Conservation (phyloP, 2,329 filamentous ascomycete genomes). For the Periglandula ipomoeae region DNA sequence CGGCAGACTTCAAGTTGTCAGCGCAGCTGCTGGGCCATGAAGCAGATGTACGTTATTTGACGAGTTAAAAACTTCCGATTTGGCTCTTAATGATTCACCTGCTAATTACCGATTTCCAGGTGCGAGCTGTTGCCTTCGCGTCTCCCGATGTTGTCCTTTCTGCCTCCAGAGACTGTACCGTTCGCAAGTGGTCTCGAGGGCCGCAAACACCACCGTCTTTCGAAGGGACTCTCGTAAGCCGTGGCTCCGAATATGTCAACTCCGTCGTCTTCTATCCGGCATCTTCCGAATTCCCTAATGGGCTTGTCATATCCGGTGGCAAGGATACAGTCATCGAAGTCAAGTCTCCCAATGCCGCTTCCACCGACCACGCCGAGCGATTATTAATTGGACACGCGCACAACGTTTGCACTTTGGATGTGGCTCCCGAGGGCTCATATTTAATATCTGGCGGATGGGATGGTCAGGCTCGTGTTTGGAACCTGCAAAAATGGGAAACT, state of each 20-base stretch:
- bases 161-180: conserved; percentile 83
- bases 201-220: conserved; percentile 59
- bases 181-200: conserved; percentile 72
- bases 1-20: conserved; percentile 84
- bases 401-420: conserved; percentile 83
- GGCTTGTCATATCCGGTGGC: conserved; percentile 78
- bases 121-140: conserved; percentile 77
- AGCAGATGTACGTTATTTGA: conserved; percentile 65
- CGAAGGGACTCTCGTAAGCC: conserved; percentile 67
- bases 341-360: conserved; percentile 56
- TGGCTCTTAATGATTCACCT: background rate
- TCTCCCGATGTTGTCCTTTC: conserved; percentile 65
- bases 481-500: conserved; percentile 74
- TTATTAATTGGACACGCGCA: conserved; percentile 77
- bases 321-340: conserved; percentile 92
- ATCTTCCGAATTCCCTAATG: conserved; percentile 59
- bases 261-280: conserved; percentile 68
- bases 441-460: conserved; percentile 95
- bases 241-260: conserved; percentile 83
- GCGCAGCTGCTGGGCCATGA: conserved; percentile 83
- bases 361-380: conserved; percentile 72
- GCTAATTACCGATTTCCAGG: conserved; percentile 40
- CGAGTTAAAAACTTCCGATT: background rate
- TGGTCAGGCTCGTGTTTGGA: conserved; percentile 77
- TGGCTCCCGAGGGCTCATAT: conserved; percentile 60